Base-by-base conservation (phyloP, 1,284 basidiomycete genomes). In the Trametes hirsuta region DNA sequence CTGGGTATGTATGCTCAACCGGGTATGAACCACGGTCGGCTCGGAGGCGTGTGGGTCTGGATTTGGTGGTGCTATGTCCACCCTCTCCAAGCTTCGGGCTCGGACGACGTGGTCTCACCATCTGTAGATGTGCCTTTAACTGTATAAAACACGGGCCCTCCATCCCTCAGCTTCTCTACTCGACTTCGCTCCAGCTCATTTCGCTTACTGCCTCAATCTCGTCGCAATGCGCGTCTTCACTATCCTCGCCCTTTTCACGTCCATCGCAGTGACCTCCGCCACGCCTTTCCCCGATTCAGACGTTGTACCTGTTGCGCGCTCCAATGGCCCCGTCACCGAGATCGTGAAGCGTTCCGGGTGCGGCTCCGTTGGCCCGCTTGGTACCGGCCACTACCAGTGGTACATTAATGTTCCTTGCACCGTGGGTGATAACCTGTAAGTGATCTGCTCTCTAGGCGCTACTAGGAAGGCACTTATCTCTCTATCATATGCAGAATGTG, bases 221-320 rank as follows among this genome's bases (percentile, higher is more conserved):
- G 15, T 42, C 53, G 48, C n/a, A n/a, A 55, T 55, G 53, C 53
- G 47, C 15, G 47, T 48, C 47, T 55, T 46, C 21, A 39, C 53
- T 47, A 41, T 55, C 53, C 39, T 55, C 39, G 46, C 46, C 25
- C 15, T 55, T n/a, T 18, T 42, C 39, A 21, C 53, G n/a, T 55
- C 53, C 25, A 24, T 39, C 35, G 47, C 35, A 12, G 18, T 49
- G 11, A 21, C 37, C n/a, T 8, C 47, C 8, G 47, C 47, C 10
- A 37, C 47, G 6, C 47, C 47, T 10, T 18, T 10, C 30, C 10
- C 36, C n/a, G 22, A 18, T n/a, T 9, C 21, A n/a, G 5, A 12
- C 18, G 35, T 8, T 15, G 44, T 4, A 4, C 18, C 8, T 12
- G n/a, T 25, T 22, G 45, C 22, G 5, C 22, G 45, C 25, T 15